Evolutionary conservation across 2,329 filamentous ascomycete genomes (phyloP).

Genomic region (Colletotrichum sp.): DNA sequence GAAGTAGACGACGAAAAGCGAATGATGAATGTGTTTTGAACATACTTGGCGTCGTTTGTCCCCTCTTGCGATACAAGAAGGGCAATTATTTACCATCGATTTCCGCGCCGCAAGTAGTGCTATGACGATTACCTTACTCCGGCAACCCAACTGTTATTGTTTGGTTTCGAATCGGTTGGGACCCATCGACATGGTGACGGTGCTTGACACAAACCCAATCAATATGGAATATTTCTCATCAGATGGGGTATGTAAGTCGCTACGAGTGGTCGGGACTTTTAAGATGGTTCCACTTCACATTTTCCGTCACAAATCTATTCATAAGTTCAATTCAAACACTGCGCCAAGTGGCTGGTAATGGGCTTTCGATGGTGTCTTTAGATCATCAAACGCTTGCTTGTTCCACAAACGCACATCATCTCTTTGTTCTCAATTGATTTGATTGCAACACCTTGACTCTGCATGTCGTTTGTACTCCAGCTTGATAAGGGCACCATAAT

Average conservation of each 20-base stretch:
- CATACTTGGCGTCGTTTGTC: not conserved
- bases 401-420: not conserved
- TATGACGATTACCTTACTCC: fast-evolving
- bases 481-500: not conserved
- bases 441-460: not conserved
- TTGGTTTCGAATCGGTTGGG: not conserved
- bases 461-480: not conserved
- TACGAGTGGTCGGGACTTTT: fast-evolving
- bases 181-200: not conserved
- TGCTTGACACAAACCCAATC: not conserved
- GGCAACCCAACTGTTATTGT: not conserved
- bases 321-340: not conserved
- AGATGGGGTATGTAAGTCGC: fast-evolving
- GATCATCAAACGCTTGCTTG: not conserved
- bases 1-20: not conserved
- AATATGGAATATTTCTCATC: fast-evolving
- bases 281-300: not conserved
- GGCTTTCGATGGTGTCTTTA: not conserved
- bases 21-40: not conserved
- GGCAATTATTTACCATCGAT: not conserved
- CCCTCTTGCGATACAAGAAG: not conserved
- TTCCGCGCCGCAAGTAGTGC: not conserved
- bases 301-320: not conserved
- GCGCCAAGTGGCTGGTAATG: not conserved
- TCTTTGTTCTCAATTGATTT: not conserved